Evolutionary conservation across 2,329 filamentous ascomycete species (phyloP).

Genomic region (Colletotrichum destructivum): DNA sequence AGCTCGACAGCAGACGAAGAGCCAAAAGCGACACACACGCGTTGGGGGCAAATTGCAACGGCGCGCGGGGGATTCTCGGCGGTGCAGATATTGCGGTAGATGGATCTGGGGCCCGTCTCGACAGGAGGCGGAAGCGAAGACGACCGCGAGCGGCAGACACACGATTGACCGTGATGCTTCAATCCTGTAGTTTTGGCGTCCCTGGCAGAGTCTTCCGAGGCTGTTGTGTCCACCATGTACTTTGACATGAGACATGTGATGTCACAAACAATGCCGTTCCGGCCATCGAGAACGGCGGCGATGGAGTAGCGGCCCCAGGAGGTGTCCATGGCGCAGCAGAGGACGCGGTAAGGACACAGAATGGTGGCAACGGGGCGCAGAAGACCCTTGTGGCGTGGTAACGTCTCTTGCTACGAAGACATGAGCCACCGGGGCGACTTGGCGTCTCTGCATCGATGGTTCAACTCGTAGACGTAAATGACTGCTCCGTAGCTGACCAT

Average conservation of each 20-base stretch:
- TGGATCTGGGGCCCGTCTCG: conserved; percentile 50
- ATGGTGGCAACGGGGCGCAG: conserved; percentile 66
- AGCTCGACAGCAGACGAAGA: conserved; percentile 74
- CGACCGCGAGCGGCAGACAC: conserved; percentile 47
- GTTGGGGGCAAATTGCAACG: conserved; percentile 76
- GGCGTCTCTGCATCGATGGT: conserved; percentile 52
- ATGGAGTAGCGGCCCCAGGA: conserved; percentile 68
- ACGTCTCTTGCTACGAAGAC: conserved; percentile 31
- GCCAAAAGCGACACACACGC: conserved; percentile 76
- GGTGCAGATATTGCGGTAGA: conserved; percentile 68
- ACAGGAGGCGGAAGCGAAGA: conserved; percentile 47
- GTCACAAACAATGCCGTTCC: conserved; percentile 74
- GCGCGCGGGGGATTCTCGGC: conserved; percentile 75
- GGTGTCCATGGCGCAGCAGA: conserved; percentile 75
- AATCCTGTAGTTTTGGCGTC: not conserved
- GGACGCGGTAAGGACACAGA: conserved; percentile 68
- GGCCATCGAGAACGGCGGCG: conserved; percentile 72
- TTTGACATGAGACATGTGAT: conserved; percentile 50
- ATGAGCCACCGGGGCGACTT: conserved; percentile 46
- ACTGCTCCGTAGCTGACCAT: conserved; percentile 67
- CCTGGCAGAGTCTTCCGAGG: not conserved
- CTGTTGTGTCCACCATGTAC: not conserved
- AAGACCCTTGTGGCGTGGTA: conserved; percentile 44
- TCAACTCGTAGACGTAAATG: conserved; percentile 69
- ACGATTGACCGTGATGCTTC: conserved; percentile 14